Percentiles rank a stretch among this genome's conserved stretches.
Evolutionary conservation across 148 eudicot species (phyloP).

Genomic region (Camellia sinensis): DNA sequence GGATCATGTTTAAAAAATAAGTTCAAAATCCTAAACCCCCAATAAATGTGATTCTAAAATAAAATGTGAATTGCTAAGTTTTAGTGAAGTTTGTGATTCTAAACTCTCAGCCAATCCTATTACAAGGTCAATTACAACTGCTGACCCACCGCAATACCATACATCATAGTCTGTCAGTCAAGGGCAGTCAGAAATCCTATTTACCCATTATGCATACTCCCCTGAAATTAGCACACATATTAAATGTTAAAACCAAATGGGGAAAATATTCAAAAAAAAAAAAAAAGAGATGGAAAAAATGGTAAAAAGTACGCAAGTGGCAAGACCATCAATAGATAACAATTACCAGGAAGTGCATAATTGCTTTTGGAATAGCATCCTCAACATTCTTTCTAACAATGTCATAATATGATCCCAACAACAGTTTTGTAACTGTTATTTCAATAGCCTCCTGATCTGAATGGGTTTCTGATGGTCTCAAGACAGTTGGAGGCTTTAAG

Average conservation of each 20-base stretch:
- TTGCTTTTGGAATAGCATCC: slow-evolving; percentile 95
- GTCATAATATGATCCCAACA: slow-evolving; percentile 90
- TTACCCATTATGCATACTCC: background rate
- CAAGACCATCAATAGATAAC: background rate
- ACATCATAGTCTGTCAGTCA: background rate
- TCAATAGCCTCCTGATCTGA: slow-evolving; percentile 84
- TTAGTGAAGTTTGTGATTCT: too few species aligned
- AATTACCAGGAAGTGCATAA: slow-evolving; percentile 98
- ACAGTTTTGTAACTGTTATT: slow-evolving; percentile 73
- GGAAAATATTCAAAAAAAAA: background rate
- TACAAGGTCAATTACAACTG: background rate
- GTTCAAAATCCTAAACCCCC: too few species aligned
- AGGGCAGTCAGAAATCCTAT: background rate
- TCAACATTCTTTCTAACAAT: slow-evolving; percentile 92
- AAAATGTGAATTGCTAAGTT: too few species aligned
- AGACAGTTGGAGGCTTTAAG: slow-evolving; percentile 75
- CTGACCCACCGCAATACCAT: background rate
- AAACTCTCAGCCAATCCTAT: background rate
- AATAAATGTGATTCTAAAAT: too few species aligned
- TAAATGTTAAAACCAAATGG: background rate
- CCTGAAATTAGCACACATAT: background rate
- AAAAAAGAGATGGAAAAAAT: background rate
- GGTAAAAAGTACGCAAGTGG: background rate
- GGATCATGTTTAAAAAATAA: too few species aligned
- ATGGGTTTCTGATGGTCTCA: slow-evolving; percentile 85